These are phyloP conservation scores for Eucalyptus sp. DNA, from an alignment of 345 rosid species.

Conservation along the genomic window DNA sequence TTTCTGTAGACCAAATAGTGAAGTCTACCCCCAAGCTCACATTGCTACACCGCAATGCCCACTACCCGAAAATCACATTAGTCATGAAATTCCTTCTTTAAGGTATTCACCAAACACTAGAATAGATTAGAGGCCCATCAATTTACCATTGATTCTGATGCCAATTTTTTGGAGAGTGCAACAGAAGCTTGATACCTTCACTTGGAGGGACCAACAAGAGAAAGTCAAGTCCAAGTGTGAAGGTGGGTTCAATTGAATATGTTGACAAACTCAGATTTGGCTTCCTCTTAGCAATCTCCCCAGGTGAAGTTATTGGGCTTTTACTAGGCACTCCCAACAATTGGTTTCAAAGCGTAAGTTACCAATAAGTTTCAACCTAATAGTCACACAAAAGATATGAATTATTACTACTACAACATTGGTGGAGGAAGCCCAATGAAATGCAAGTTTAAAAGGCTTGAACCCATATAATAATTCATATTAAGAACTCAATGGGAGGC, in stretches of 20 bases:
- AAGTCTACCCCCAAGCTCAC: no score
- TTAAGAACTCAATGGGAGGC: neutral
- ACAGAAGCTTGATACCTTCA: neutral
- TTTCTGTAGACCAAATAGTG: no score
- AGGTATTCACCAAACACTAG: no score
- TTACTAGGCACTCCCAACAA: neutral
- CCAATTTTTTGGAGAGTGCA: neutral
- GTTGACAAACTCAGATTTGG: no score
- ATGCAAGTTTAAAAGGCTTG: neutral
- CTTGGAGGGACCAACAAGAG: neutral
- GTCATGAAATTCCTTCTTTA: no score
- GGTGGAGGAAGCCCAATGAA: neutral
- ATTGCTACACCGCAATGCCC: no score
- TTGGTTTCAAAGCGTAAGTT: no score
- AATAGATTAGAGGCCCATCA: neutral
- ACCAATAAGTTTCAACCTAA: neutral
- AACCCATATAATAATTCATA: neutral
- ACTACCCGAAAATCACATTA: rapidly evolving
- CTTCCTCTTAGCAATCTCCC: neutral
- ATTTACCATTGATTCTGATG: no score
- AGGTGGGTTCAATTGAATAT: no score
- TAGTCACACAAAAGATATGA: neutral
- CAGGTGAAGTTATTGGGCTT: neutral
- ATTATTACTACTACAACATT: neutral
- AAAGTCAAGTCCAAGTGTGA: neutral